Percentiles rank a stretch among this genome's conserved stretches.
phyloP scores from a whole-genome alignment of 2,329 filamentous ascomycete genomes.

The Lecanicillium sp. region DNA sequence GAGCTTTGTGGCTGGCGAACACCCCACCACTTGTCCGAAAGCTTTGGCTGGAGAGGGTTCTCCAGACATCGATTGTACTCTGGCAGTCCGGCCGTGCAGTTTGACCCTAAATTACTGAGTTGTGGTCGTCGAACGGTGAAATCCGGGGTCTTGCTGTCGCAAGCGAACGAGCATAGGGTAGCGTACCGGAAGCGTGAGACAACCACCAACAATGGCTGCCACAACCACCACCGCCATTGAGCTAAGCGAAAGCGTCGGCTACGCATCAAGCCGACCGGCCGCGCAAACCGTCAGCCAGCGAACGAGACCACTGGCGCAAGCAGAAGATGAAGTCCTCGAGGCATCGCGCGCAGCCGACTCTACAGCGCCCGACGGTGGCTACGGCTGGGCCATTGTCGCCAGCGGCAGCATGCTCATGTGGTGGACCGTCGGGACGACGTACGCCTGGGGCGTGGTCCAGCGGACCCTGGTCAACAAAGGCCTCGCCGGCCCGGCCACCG shows the following conservation, averaged over 20 bases:
- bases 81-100: too few species aligned
- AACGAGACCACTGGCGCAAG: neutral
- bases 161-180: neutral
- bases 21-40: too few species aligned
- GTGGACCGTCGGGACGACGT: slow-evolving; percentile 49
- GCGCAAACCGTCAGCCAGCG: neutral
- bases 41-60: too few species aligned
- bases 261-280: slow-evolving; percentile 1
- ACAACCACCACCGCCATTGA: slow-evolving; percentile 5
- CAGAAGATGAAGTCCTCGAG: slow-evolving; percentile 22
- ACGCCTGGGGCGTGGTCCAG: slow-evolving; percentile 56
- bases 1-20: too few species aligned
- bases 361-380: slow-evolving; percentile 43
- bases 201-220: neutral
- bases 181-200: too few species aligned
- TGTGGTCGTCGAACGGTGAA: too few species aligned
- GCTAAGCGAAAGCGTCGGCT: slow-evolving; percentile 3
- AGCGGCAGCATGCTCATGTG: slow-evolving; percentile 44
- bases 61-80: too few species aligned
- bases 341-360: slow-evolving; percentile 37
- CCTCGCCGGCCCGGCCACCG: slow-evolving; percentile 39
- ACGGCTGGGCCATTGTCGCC: slow-evolving; percentile 48
- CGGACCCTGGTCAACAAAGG: slow-evolving; percentile 42
- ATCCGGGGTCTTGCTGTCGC: too few species aligned
- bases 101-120: too few species aligned